Percentiles rank a stretch among this genome's conserved stretches.
These are phyloP conservation scores for Pseudogymnoascus sp. DNA, from an alignment of 2,329 filamentous ascomycete species.

Conservation along the genomic window DNA sequence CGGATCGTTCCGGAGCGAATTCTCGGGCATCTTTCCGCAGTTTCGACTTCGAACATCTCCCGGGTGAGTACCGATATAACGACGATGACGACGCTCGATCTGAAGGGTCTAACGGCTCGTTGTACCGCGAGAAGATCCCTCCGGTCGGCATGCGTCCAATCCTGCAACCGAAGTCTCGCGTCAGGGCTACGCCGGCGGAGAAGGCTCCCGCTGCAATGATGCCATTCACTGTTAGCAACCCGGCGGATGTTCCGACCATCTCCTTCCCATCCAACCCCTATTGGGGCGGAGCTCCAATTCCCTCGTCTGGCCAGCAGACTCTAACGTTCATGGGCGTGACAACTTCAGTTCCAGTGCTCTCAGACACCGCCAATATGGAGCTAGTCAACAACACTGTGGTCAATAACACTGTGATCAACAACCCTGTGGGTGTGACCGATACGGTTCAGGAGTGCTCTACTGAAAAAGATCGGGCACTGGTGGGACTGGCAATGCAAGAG, in stretches of 20 bases:
- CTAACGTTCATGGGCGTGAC: background rate
- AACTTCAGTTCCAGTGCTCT: background rate
- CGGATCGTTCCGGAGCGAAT: background rate
- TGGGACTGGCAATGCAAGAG: background rate
- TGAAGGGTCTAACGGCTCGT: background rate
- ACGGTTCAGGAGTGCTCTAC: background rate
- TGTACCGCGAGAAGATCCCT: background rate
- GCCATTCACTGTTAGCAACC: slow-evolving; percentile 5
- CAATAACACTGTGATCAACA: no score
- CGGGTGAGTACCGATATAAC: background rate
- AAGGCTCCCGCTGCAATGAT: slow-evolving; percentile 1
- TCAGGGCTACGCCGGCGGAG: background rate
- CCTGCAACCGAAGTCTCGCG: background rate
- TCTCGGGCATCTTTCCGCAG: background rate
- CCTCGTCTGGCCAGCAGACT: background rate
- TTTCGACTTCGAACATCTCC: background rate
- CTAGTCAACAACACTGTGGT: background rate
- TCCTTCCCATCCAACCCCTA: background rate
- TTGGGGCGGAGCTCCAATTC: background rate
- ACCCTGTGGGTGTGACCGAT: background rate
- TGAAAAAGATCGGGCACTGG: background rate
- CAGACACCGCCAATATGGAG: background rate
- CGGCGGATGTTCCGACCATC: background rate
- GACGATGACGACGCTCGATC: background rate
- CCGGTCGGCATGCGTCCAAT: background rate